Evolutionary conservation across 306 rosid species (phyloP).

Genomic region (Hippophae gyantsensis): DNA sequence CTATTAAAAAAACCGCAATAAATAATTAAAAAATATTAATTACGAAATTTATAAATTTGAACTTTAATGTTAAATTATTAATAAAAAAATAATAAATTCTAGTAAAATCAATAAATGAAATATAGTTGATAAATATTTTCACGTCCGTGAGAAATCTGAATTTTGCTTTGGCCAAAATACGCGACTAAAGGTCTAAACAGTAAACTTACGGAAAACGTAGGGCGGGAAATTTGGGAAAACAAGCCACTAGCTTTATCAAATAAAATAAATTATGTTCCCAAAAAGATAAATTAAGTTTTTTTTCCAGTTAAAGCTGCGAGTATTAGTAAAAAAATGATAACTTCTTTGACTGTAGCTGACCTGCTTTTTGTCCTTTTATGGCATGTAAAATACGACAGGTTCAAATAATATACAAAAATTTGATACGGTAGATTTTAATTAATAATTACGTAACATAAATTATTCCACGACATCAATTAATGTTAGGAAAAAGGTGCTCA

Average conservation of each 20-base stretch:
- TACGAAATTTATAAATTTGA: neutral
- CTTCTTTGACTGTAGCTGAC: slow-evolving; percentile 63
- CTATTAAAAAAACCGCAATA: slow-evolving; percentile 20
- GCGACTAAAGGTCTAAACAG: slow-evolving; percentile 16
- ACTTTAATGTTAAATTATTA: neutral
- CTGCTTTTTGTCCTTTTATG: slow-evolving; percentile 63
- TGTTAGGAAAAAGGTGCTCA: no score
- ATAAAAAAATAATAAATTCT: slow-evolving; percentile 9
- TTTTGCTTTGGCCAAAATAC: slow-evolving; percentile 9
- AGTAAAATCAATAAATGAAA: slow-evolving; percentile 65
- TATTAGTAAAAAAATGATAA: slow-evolving; percentile 43
- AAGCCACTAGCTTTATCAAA: slow-evolving; percentile 14
- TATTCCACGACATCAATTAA: no score
- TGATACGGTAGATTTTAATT: no score
- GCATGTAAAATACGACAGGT: neutral
- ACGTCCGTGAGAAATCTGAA: slow-evolving; percentile 58
- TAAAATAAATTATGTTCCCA: neutral
- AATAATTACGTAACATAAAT: no score
- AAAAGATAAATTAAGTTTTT: slow-evolving; percentile 22
- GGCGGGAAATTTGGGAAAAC: slow-evolving; percentile 17
- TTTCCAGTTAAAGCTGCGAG: slow-evolving; percentile 54
- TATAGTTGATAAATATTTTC: slow-evolving; percentile 50
- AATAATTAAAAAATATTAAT: slow-evolving; percentile 12
- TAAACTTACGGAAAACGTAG: slow-evolving; percentile 19
- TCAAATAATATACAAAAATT: neutral